These are phyloP conservation scores for Lasiodiplodia citricola DNA, from an alignment of 2,329 filamentous ascomycete species.

Conservation along the genomic window DNA sequence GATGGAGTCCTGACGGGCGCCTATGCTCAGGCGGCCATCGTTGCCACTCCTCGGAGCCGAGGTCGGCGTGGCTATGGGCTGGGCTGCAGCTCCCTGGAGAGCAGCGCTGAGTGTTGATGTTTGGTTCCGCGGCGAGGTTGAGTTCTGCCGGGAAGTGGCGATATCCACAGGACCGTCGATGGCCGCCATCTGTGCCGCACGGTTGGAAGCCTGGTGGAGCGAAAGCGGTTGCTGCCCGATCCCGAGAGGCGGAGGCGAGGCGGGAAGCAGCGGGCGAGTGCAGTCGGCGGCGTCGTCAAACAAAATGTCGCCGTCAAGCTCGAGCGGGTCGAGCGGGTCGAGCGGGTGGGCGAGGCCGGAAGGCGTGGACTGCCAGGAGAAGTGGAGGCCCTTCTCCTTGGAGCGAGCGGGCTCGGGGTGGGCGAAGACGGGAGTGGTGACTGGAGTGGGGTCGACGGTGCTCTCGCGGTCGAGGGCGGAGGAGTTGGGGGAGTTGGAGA, in stretches of 20 bases:
- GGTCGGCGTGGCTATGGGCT: slow-evolving; percentile 46
- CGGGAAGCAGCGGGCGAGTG: slow-evolving; percentile 47
- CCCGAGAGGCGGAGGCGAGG: slow-evolving; percentile 33
- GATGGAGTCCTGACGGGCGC: slow-evolving; percentile 60
- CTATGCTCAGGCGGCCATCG: slow-evolving; percentile 40
- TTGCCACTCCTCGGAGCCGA: slow-evolving; percentile 43
- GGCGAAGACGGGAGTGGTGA: slow-evolving; percentile 31
- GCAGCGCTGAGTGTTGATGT: slow-evolving; percentile 68
- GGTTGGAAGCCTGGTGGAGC: not conserved
- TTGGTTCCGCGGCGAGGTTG: slow-evolving; percentile 65
- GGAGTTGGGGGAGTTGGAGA: slow-evolving; percentile 29
- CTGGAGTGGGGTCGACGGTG: slow-evolving; percentile 26
- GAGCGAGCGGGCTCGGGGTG: slow-evolving; percentile 42
- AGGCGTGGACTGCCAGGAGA: slow-evolving; percentile 53
- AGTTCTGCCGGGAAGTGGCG: slow-evolving; percentile 59
- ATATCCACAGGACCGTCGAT: slow-evolving; percentile 61
- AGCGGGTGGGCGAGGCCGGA: slow-evolving; percentile 35
- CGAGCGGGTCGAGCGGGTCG: slow-evolving; percentile 34
- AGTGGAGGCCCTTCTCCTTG: slow-evolving; percentile 49
- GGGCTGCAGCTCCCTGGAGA: slow-evolving; percentile 52
- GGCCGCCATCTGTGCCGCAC: slow-evolving; percentile 24
- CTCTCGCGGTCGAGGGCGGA: slow-evolving; percentile 30
- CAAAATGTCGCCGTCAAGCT: slow-evolving; percentile 42
- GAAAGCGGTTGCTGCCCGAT: not conserved
- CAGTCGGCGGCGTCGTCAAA: slow-evolving; percentile 50